These are phyloP conservation scores for Exophiala mesophila DNA, from an alignment of 2,329 filamentous ascomycete genomes.

Conservation along the genomic window DNA sequence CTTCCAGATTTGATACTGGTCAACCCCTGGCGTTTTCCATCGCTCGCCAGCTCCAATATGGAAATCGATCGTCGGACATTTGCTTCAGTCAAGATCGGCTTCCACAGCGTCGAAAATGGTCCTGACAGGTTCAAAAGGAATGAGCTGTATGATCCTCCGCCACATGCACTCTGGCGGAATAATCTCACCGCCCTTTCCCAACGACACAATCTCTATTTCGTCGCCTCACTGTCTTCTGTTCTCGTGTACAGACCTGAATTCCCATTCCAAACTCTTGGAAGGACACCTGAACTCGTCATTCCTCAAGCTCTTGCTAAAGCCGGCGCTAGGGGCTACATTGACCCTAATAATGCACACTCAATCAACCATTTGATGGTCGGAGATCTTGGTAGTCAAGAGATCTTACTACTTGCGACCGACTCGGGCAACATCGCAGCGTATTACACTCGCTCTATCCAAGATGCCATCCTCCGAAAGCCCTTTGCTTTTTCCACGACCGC, in stretches of 20 bases:
- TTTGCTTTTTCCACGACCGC: constrained; percentile 21
- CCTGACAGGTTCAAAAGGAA: constrained; percentile 32
- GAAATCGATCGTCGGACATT: constrained; percentile 22
- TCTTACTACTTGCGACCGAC: constrained; percentile 64
- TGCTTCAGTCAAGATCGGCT: constrained; percentile 18
- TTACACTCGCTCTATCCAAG: constrained; percentile 52
- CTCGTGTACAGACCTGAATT: constrained; percentile 43
- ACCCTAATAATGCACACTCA: constrained; percentile 50
- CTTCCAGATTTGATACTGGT: too few species aligned
- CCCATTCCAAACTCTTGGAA: constrained; percentile 36
- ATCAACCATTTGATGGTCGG: constrained; percentile 67
- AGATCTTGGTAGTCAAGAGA: constrained; percentile 64
- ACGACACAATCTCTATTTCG: constrained; percentile 43
- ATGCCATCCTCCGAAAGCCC: constrained; percentile 38
- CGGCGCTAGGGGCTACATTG: constrained; percentile 50
- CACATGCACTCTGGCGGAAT: constrained; percentile 38
- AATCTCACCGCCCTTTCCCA: constrained; percentile 47
- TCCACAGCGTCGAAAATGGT: constrained; percentile 18
- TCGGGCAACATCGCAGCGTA: constrained; percentile 72
- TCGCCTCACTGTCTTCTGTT: constrained; percentile 37
- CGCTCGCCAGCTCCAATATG: too few species aligned
- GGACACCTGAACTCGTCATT: constrained; percentile 39
- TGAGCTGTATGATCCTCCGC: constrained; percentile 30
- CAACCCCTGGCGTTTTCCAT: too few species aligned
- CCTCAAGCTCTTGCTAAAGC: constrained; percentile 37